Base-by-base conservation (phyloP, 805 yeast genomes). In the Ogataea paradorogensis region DNA sequence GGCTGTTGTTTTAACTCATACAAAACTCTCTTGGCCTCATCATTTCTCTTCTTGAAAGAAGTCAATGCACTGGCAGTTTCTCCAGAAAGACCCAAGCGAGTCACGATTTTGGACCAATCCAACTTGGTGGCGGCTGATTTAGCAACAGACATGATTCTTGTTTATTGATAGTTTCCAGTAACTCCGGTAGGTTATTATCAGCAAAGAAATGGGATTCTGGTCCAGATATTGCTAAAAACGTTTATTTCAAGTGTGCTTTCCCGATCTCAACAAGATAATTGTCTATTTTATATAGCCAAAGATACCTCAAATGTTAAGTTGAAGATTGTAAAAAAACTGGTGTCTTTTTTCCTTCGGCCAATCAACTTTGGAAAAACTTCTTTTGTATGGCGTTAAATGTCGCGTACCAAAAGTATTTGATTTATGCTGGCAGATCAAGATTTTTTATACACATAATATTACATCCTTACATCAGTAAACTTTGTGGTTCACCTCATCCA, bases 11-110 rank as follows among this genome's bases (percentile, higher is more conserved):
- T 73, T 55, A 91, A 74, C 50, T 80, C 83, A 55, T 74, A 70
- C 56, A 86, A 71, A 58, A 76, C 77, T 72, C 87, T 83, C 74
- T 89, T 84, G 55, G 98, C 98, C 66, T 93, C 98, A 62, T 93
- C 99, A 69, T 89, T 84, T 79, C 99, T 87, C 86, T 93, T 91
- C 73, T 90, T 90, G 84, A 93, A 93, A 22, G 95, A 78, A 38
- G 93, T 79, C 65, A 93, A 74, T 30, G 95, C 79, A 38, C 85
- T 62, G 45, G 96, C 95, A 48, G 99, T 93, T 62, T 82, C 71
- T 48, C 99, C 99, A 46, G 96, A 80, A 62, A 93, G 77, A 45
- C 96, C 96, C 62, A 93, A 77, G 54, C 89, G 80, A 53, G 90
- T 71, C 64, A 86, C 78, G 63, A 93, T 81, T 71, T 84, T 83